phyloP scores from a whole-genome alignment of 306 rosid species.

The Vicia faba region DNA sequence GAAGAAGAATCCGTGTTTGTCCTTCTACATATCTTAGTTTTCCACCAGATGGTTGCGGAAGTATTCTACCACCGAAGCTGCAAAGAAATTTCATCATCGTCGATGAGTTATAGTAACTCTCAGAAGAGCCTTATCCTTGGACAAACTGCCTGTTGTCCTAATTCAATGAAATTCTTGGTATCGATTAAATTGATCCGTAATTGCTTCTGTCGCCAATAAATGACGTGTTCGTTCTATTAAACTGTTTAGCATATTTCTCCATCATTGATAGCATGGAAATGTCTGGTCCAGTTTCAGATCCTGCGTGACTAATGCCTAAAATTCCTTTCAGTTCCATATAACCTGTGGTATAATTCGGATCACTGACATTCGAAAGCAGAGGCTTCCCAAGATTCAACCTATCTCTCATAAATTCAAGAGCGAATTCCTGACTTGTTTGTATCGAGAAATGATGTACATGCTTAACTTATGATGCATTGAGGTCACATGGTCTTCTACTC shows the following conservation, averaged over 20 bases:
- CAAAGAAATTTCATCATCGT: conserved; percentile 66
- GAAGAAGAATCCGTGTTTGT: conserved; percentile 71
- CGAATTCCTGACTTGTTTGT: conserved; percentile 82
- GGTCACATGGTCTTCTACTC: conserved; percentile 60
- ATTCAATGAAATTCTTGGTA: conserved; percentile 53
- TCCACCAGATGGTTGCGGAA: conserved; percentile 79
- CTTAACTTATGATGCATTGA: conserved; percentile 46
- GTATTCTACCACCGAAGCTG: conserved; percentile 74
- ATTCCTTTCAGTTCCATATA: conserved; percentile 55
- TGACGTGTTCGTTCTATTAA: conserved; percentile 50
- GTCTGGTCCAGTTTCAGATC: conserved; percentile 62
- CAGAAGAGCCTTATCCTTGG: conserved; percentile 49
- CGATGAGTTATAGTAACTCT: conserved; percentile 52
- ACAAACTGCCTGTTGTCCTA: conserved; percentile 50
- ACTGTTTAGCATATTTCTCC: conserved; percentile 56
- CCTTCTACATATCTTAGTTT: conserved; percentile 82
- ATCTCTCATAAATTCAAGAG: conserved; percentile 83
- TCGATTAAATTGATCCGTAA: conserved; percentile 57
- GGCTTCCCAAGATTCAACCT: conserved; percentile 61
- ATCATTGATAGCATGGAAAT: conserved; percentile 48
- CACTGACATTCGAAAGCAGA: conserved; percentile 51
- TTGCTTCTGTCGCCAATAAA: conserved; percentile 51
- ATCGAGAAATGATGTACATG: conserved; percentile 72
- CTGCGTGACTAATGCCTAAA: conserved; percentile 50
- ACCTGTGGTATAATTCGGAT: conserved; percentile 52